These are phyloP conservation scores for Candida incommunis DNA, from an alignment of 805 yeast species.

Conservation along the genomic window DNA sequence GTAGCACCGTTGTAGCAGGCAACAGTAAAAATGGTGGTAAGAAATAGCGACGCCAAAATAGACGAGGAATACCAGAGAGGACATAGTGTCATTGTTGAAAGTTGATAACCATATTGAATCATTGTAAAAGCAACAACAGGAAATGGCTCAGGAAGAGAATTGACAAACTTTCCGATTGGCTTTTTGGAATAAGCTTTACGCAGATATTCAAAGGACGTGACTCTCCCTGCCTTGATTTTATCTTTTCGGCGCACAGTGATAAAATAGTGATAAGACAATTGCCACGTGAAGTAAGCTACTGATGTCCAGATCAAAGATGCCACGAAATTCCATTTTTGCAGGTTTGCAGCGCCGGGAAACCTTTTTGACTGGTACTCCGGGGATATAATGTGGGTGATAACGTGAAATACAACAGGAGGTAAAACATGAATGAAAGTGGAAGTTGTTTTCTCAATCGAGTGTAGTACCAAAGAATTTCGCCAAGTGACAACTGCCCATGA, in stretches of 20 bases:
- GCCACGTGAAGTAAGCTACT: constrained; percentile 78
- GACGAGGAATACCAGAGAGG: constrained; percentile 76
- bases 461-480: constrained; percentile 87
- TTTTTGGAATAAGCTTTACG: constrained; percentile 55
- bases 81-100: constrained; percentile 74
- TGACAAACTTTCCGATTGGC: constrained; percentile 61
- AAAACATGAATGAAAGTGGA: constrained; percentile 79
- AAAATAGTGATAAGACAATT: constrained; percentile 76
- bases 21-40: constrained; percentile 56
- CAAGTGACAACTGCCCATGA: constrained; percentile 91
- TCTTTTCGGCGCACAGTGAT: constrained; percentile 70
- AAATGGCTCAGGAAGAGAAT: constrained; percentile 65
- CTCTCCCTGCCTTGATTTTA: constrained; percentile 72
- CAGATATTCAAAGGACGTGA: constrained; percentile 76
- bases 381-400: constrained; percentile 66
- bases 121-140: constrained; percentile 80
- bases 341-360: constrained; percentile 68
- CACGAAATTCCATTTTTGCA: constrained; percentile 57
- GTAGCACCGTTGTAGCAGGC: constrained; percentile 93
- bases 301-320: constrained; percentile 69
- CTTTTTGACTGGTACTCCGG: constrained; percentile 35
- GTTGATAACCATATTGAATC: constrained; percentile 77
- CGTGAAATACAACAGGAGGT: constrained; percentile 82
- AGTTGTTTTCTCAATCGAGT: constrained; percentile 84
- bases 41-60: constrained; percentile 49